Evolutionary conservation across 2,329 filamentous ascomycete species (phyloP), one percentile per base, ranked within the genome.

Genomic region (Aschersonia sp.): DNA sequence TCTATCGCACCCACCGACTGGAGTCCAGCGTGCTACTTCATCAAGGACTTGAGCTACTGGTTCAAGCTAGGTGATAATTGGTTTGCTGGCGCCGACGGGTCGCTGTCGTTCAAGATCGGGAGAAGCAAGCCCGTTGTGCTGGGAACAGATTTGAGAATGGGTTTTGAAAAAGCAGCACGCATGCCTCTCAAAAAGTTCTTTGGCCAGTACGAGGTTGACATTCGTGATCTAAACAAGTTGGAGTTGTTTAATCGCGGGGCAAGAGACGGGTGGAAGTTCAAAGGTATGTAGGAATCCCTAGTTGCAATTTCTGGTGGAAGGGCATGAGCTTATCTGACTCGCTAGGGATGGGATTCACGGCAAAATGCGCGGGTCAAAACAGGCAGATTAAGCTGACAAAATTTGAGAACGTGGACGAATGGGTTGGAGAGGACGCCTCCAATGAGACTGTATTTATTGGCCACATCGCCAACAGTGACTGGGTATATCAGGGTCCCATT

Each of bases 341-440:
- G 9, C 28, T 10, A 43, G 41, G 41, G 6, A 43, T 43, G 6
- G 6, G 20, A 6, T 43, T 43, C 41, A 20, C 6, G 41, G 41
- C 41, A 29, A 43, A n/a, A 7, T 43, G 41, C 4, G 28, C 28
- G 6, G 41, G 20, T 20, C 7, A 6, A 9, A 29, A n/a, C 12
- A 43, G 7, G 20, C 28, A 40, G 7, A 38, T 5, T 30, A 29
- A 9, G 9, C 30, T 12, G 9, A 20, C 30, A 12, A 43, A 44
- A 30, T 47, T 48, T 47, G 31, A 48, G 31, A 31, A 48, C 32
- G 44, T 28, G 41, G 3, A 51, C 28, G 4, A 51, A 5, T 9
- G 46, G 49, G 28, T 31, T 46, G 40, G 49, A 28, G 30, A 51
- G n/a, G 28, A 47, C 12, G 2, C 43, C n/a, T 43, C 41, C 28